phyloP scores from a whole-genome alignment of 192 early-diverging fungal species.

The Lunasporangiospora selenospora region DNA sequence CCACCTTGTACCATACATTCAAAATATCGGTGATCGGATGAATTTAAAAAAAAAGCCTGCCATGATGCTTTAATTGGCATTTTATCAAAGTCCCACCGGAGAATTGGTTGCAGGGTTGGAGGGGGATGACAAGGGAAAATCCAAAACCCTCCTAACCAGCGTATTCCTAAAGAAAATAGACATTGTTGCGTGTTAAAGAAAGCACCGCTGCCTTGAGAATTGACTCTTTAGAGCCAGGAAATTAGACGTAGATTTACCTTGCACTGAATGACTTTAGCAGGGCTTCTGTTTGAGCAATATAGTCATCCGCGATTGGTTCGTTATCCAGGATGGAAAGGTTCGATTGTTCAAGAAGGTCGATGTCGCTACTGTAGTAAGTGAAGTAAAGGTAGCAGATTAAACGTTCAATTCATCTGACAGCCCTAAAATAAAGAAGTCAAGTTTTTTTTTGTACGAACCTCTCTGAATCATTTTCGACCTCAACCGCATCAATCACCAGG shows the following conservation, averaged over 20 bases:
- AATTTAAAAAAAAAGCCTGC: too few species aligned
- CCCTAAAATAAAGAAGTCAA: not conserved
- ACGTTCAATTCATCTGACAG: not conserved
- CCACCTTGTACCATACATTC: too few species aligned
- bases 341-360: conserved; percentile 29
- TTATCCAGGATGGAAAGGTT: conserved; percentile 35
- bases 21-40: too few species aligned
- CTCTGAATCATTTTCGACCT: conserved; percentile 19
- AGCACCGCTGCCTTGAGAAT: not conserved
- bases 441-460: conserved; percentile 2
- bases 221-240: not conserved
- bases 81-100: too few species aligned
- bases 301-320: conserved; percentile 27
- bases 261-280: conserved; percentile 31
- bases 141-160: not conserved
- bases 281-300: conserved; percentile 23
- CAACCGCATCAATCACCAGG: conserved; percentile 26
- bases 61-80: too few species aligned
- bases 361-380: conserved; percentile 11
- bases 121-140: too few species aligned
- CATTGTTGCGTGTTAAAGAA: not conserved
- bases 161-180: not conserved
- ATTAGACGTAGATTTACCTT: conserved; percentile 11
- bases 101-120: too few species aligned
- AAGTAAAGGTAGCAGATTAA: not conserved